These are phyloP conservation scores for Alternaria metachromatica DNA, from an alignment of 2,329 filamentous ascomycete species.

Conservation along the genomic window DNA sequence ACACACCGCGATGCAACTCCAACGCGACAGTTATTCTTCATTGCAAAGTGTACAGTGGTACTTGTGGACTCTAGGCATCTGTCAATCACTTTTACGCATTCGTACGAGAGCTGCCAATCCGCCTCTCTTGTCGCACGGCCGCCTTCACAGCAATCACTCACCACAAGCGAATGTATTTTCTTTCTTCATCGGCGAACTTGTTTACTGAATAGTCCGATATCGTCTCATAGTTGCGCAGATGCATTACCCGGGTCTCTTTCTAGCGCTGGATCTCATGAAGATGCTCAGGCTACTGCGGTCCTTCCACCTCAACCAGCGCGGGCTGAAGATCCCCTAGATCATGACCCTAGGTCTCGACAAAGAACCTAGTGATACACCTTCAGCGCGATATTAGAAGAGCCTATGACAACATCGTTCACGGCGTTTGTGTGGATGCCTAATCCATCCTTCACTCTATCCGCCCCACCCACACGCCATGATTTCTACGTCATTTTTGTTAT, in stretches of 20 bases:
- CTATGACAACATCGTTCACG: too few relatives aligned
- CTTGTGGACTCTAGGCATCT: neutral
- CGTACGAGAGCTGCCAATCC: neutral
- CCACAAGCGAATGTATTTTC: neutral
- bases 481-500: neutral
- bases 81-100: fast-evolving
- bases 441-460: too few relatives aligned
- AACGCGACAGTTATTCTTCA: neutral
- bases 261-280: neutral
- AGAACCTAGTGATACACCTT: too few relatives aligned
- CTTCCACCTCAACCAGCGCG: neutral
- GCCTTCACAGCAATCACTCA: neutral
- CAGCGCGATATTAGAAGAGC: too few relatives aligned
- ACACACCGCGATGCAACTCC: neutral
- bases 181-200: neutral
- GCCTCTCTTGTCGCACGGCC: neutral
- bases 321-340: neutral
- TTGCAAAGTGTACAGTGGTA: neutral
- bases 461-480: too few relatives aligned
- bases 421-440: too few relatives aligned
- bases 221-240: neutral
- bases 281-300: neutral
- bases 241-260: neutral
- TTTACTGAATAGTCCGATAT: neutral
- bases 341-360: too few relatives aligned